Conservation (phyloP, 2,329 filamentous ascomycete genomes). For the Alternaria incomplexa region DNA sequence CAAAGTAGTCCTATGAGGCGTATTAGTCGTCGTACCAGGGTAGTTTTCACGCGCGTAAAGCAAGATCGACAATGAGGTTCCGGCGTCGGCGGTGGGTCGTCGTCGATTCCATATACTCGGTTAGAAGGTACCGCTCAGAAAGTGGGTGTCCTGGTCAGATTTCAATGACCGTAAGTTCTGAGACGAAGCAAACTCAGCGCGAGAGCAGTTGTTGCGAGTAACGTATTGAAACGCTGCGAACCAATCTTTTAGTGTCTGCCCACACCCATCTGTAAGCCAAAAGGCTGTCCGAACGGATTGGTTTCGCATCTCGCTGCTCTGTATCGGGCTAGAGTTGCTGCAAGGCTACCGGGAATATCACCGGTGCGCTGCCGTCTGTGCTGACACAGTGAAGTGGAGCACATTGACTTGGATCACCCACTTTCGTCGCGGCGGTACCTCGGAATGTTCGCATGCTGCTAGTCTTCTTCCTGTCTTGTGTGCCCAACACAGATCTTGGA, state of each 20-base stretch:
- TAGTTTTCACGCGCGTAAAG: conserved; percentile 39
- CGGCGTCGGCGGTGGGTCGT: conserved; percentile 25
- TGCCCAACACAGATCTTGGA: conserved; percentile 38
- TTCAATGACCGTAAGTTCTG: conserved; percentile 24
- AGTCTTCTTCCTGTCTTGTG: conserved; percentile 38
- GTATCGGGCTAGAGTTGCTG: conserved; percentile 5
- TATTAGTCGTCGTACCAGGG: conserved; percentile 65
- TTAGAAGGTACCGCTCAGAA: conserved; percentile 33
- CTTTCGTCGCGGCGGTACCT: conserved; percentile 36
- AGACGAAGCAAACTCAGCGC: conserved; percentile 13
- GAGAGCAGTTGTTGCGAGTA: conserved; percentile 11
- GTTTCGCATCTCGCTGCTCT: conserved; percentile 22
- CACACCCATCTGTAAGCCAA: conserved; percentile 16
- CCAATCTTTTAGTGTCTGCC: conserved; percentile 26
- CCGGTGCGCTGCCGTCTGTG: conserved; percentile 23
- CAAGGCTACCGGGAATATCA: conserved; percentile 20
- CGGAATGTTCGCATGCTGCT: conserved; percentile 42
- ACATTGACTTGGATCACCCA: conserved; percentile 24
- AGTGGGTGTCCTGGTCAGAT: conserved; percentile 28
- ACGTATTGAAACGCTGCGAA: conserved; percentile 21
- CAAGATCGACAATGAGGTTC: conserved; percentile 33
- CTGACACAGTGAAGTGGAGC: conserved; percentile 17
- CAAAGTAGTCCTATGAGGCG: conserved; percentile 90
- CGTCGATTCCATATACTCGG: conserved; percentile 31
- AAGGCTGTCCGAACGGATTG: conserved; percentile 15